Conservation (phyloP, 805 yeast genomes). For the Kodamaea laetipori region DNA sequence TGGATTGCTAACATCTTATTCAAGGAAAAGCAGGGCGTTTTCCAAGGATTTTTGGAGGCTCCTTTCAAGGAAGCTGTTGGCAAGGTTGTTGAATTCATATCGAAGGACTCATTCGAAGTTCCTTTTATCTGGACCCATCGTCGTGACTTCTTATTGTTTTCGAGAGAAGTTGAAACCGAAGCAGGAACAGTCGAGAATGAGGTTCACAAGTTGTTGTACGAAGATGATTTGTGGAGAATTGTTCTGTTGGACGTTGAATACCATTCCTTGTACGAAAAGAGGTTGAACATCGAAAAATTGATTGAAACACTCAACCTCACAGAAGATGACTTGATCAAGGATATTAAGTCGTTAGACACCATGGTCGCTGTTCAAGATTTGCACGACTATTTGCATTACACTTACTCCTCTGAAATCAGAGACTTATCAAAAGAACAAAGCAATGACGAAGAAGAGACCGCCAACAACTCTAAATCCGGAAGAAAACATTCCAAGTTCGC, state of each 20-base stretch:
- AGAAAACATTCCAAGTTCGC: slow-evolving; percentile 64
- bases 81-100: slow-evolving; percentile 67
- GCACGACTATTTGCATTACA: slow-evolving; percentile 78
- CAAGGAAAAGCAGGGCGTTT: slow-evolving; percentile 53
- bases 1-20: slow-evolving; percentile 77
- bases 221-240: slow-evolving; percentile 91
- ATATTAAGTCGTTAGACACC: slow-evolving; percentile 55
- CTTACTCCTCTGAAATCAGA: slow-evolving; percentile 60
- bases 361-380: slow-evolving; percentile 86
- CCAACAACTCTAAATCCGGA: slow-evolving; percentile 19
- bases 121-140: slow-evolving; percentile 96
- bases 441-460: slow-evolving; percentile 15
- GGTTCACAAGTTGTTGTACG: slow-evolving; percentile 59
- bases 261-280: slow-evolving; percentile 79
- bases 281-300: slow-evolving; percentile 59
- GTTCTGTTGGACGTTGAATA: slow-evolving; percentile 84
- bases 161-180: slow-evolving; percentile 47
- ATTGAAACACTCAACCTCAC: slow-evolving; percentile 54
- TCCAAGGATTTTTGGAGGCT: slow-evolving; percentile 39
- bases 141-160: slow-evolving; percentile 76
- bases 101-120: slow-evolving; percentile 81
- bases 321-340: slow-evolving; percentile 56
- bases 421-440: slow-evolving; percentile 37
- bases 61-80: slow-evolving; percentile 73
- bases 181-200: slow-evolving; percentile 37